Percentiles rank a stretch among this genome's conserved stretches.
phyloP scores from a whole-genome alignment of 768 basidiomycete genomes.

The Postia placenta region DNA sequence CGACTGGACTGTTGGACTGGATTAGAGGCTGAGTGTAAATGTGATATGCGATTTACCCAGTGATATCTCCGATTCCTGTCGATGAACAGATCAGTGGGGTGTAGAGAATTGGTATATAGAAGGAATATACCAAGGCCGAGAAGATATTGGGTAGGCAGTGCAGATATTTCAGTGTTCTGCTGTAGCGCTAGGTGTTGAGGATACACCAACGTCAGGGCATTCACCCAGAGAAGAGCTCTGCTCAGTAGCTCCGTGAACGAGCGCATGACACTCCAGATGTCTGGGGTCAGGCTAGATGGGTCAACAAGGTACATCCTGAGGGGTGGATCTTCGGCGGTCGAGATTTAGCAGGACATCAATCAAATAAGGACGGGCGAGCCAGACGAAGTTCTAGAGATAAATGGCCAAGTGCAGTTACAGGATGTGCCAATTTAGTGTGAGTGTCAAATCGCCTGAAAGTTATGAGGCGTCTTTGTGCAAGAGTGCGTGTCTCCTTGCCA shows the following conservation, averaged over 20 bases:
- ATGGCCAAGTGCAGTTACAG: no score
- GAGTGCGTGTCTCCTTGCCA: no score
- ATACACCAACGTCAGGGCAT: conserved; percentile 11
- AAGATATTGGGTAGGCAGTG: conserved; percentile 41
- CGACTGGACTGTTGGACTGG: conserved; percentile 60
- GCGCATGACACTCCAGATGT: conserved; percentile 18
- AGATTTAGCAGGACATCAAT: no score
- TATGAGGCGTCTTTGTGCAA: no score
- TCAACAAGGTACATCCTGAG: conserved; percentile 17
- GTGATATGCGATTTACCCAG: conserved; percentile 63
- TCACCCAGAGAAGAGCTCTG: conserved; percentile 14
- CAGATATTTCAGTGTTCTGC: conserved; percentile 19
- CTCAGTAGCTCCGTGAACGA: conserved; percentile 12
- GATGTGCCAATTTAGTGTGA: no score
- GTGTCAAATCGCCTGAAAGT: no score
- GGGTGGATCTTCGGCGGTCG: no score
- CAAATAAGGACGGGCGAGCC: no score
- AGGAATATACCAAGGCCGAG: conserved; percentile 48
- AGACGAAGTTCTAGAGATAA: no score
- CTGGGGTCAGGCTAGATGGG: conserved; percentile 10
- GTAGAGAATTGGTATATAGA: neutral
- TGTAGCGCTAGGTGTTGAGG: neutral
- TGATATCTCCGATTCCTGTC: conserved; percentile 66
- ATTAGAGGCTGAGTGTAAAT: no score
- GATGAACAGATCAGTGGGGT: neutral